Conservation (phyloP, 2,329 filamentous ascomycete genomes). For the Sporothrix mexicana region DNA sequence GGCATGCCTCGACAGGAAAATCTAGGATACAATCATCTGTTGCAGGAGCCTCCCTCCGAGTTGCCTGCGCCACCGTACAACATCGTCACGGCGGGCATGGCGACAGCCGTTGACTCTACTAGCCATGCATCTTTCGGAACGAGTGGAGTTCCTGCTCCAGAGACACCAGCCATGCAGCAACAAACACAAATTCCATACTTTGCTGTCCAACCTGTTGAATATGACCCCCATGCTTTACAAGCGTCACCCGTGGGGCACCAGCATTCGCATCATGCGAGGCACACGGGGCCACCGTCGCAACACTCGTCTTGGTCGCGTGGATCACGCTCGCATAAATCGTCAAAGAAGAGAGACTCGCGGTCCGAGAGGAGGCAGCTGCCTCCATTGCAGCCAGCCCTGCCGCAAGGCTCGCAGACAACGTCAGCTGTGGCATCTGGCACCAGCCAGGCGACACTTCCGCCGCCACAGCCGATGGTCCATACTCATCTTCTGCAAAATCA, state of each 20-base stretch:
- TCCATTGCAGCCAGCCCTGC: slow-evolving; percentile 1
- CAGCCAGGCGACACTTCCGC: not conserved
- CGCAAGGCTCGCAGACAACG: not conserved
- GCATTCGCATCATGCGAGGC: not conserved
- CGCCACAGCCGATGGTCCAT: not conserved
- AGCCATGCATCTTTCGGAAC: not conserved
- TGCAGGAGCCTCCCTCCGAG: not conserved
- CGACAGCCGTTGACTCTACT: not conserved
- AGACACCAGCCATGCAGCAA: not conserved
- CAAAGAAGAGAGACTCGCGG: not conserved
- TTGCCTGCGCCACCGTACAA: not conserved
- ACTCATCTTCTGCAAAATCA: not conserved
- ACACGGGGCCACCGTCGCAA: not conserved
- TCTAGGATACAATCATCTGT: not conserved
- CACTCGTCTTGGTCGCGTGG: not conserved
- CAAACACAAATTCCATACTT: no score
- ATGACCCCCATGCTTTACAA: not conserved
- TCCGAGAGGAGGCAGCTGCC: not conserved
- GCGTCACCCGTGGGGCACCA: not conserved
- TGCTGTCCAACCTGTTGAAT: not conserved
- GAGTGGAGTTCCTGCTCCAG: not conserved
- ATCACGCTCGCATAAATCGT: not conserved
- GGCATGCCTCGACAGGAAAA: no score
- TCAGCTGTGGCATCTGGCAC: not conserved
- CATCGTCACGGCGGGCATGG: not conserved